Evolutionary conservation across 768 basidiomycete genomes (phyloP), one percentile per base, ranked within the genome.

Genomic region (Naganishia friedmannii): DNA sequence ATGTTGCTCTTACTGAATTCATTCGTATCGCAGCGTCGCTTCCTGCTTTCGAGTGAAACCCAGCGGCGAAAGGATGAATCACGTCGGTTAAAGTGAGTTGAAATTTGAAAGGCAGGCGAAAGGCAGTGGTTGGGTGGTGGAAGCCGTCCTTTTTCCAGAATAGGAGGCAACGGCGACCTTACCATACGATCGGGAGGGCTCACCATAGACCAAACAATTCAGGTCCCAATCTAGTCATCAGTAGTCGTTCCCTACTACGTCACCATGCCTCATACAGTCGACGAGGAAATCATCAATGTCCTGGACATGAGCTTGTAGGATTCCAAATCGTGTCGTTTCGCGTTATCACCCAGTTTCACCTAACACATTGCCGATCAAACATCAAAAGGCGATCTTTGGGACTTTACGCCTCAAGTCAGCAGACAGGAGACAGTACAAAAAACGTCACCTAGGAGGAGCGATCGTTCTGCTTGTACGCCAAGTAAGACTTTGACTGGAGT

Each of bases 41-140:
- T 37, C 34, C 42, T 42, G 2, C 42, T 8, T 42, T 42, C 15
- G 42, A 10, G 15, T 12, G 7, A 13, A 10, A 8, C 15, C 12
- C 34, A 17, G 42, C 9, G 2, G 9, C 9, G 48, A 51, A 51
- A 51, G 48, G 48, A 51, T 51, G 48, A 23, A 37, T 12, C 19
- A 3, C 21, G 23, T 2, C 48, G 6, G 3, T 21, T 8, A 13
- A 51, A 51, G 48, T 12, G 3, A 51, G 48, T 26, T 51, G 23
- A 51, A 51, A 51, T 12, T 26, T 51, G 23, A 51, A 51, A 51
- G 48, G 48, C 48, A 51, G 48, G 48, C 48, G 48, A 51, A 51
- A 51, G 48, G 48, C 21, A 4, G 19, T 26, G n/a, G n/a, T n/a
- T n/a, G n/a, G n/a, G n/a, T n/a, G n/a, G n/a, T n/a, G 48, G 48